Conservation (phyloP, 257 asterid species). For the Capsicum baccatum region DNA sequence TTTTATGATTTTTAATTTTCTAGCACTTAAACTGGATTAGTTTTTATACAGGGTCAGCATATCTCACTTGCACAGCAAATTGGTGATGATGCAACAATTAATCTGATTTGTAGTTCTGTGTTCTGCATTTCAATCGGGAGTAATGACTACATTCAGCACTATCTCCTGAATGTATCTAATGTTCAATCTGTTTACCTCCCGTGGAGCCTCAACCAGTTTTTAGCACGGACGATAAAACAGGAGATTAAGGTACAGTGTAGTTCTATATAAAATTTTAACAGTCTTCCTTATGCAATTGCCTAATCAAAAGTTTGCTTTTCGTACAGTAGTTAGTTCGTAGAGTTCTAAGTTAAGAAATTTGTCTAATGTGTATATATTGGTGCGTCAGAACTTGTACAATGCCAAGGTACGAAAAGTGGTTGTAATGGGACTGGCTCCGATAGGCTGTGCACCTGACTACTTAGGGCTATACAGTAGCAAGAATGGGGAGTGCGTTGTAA, state of each 20-base stretch:
- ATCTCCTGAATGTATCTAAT: slow-evolving; percentile 76
- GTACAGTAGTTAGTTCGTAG: not conserved
- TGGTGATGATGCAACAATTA: slow-evolving; percentile 80
- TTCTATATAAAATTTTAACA: not conserved
- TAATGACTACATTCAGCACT: slow-evolving; percentile 93
- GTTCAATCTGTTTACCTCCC: slow-evolving; percentile 80
- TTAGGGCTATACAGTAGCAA: slow-evolving; percentile 61
- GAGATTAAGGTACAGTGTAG: slow-evolving; percentile 63
- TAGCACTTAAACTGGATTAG: not conserved
- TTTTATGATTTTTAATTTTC: not conserved
- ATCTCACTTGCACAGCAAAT: slow-evolving; percentile 88
- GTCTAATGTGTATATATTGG: not conserved
- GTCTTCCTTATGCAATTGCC: not conserved
- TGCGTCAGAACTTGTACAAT: slow-evolving; percentile 72
- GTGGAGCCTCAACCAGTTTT: slow-evolving; percentile 83
- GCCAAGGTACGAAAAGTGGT: slow-evolving; percentile 80
- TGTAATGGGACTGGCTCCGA: slow-evolving; percentile 91
- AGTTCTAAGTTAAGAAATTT: not conserved
- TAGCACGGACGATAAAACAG: slow-evolving; percentile 68
- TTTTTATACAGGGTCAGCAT: slow-evolving; percentile 76
- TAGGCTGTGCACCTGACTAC: slow-evolving; percentile 90
- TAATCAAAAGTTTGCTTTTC: not conserved
- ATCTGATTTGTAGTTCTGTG: slow-evolving; percentile 64
- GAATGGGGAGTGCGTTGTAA: slow-evolving; percentile 64
- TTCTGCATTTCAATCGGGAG: slow-evolving; percentile 87